These are phyloP conservation scores for Boletus fagicola DNA, from an alignment of 768 basidiomycete species.

Conservation along the genomic window DNA sequence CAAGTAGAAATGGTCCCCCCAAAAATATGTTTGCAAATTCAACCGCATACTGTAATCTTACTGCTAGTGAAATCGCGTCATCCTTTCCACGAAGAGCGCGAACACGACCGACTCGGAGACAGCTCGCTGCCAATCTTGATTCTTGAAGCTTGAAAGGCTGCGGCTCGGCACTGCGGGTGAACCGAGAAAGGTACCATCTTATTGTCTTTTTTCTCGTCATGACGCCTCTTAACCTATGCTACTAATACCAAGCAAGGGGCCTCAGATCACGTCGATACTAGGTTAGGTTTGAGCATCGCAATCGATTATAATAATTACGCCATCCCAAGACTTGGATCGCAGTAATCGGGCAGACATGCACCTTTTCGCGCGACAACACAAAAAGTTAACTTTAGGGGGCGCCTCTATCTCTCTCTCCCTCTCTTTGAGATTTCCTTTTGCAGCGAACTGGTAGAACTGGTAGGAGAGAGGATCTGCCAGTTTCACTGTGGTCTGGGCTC, in stretches of 20 bases:
- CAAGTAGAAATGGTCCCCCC: neutral
- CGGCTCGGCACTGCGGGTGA: neutral
- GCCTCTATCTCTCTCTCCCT: neutral
- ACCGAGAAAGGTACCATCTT: neutral
- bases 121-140: neutral
- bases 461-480: neutral
- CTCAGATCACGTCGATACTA: neutral
- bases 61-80: neutral
- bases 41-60: neutral
- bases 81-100: neutral
- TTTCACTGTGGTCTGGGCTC: neutral
- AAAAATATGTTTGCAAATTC: neutral
- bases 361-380: conserved; percentile 2
- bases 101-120: neutral
- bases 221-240: neutral
- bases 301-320: neutral
- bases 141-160: neutral
- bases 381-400: neutral
- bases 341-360: conserved; percentile 3
- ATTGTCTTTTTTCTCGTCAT: conserved; percentile 11
- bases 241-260: neutral
- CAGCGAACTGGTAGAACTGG: neutral
- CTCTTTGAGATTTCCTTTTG: conserved; percentile 15
- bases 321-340: neutral
- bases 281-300: neutral